Base-by-base conservation (phyloP, 1,284 basidiomycete genomes). In the Exobasidium cylindrosporum region DNA sequence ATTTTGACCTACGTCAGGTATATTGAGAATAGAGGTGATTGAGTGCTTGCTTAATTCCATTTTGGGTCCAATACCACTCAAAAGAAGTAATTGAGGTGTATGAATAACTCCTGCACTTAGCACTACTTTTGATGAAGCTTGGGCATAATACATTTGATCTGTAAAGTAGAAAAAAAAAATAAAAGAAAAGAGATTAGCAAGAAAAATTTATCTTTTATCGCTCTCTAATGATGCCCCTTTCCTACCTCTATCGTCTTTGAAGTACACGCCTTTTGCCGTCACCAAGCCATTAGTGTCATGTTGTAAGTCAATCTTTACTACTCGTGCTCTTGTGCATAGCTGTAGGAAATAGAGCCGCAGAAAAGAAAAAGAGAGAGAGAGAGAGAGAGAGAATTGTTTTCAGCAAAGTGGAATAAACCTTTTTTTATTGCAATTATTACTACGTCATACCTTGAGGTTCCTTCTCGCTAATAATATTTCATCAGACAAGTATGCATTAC, bases 21-120 rank as follows among this genome's bases (percentile, higher is more conserved):
- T 64, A 3, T 68, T 50, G 26, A 65, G 60, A 17, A 69, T 4
- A 6, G 65, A 30, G 0, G 64, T 44, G 35, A 71, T 74, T 54
- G 61, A 63, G 23, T 64, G 47, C 1, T 63, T 63, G 4, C 45
- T 35, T 11, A 76, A 64, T 62, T 73, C 62, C 13, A 59, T 60
- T 3, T 49, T 54, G 5, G 67, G 68, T 2, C 74, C 74, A 40
- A 76, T 65, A 23, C 74, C 76, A 32, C 68, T 67, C 0, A 75
- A 65, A 66, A 73, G 67, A 10, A 80, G 65, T 4, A 78, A 63
- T 57, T 79, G 76, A 4, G 79, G 79, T 4, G 71, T 70, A 45
- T 73, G 65, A 63, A 78, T 70, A 2, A 73, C 65, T n/a, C 79
- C 79, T 4, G 72, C 76, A 43, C 67, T 65, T 23, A 79, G 32